These are phyloP conservation scores for Monosporascus sp. DNA, from an alignment of 2,329 filamentous ascomycete genomes.

Conservation along the genomic window DNA sequence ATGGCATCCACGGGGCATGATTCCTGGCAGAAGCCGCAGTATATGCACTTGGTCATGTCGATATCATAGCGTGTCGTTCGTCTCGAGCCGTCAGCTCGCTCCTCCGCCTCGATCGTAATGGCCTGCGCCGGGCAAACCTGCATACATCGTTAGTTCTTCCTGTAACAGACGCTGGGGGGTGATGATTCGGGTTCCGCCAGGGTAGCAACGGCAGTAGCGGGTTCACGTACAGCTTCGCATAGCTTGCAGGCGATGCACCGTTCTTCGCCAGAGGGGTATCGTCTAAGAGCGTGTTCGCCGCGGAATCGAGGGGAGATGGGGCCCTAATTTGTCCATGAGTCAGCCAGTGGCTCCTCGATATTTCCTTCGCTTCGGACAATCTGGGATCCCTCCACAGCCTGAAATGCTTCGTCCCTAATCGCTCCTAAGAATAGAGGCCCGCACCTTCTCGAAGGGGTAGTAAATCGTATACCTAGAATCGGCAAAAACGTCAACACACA, in stretches of 20 bases:
- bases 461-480: conserved; percentile 82
- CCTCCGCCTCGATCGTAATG: conserved; percentile 98
- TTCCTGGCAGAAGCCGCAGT: conserved; percentile 99
- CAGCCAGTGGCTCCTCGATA: conserved; percentile 6
- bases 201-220: no score
- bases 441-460: conserved; percentile 92
- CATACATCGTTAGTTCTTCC: conserved; percentile 3
- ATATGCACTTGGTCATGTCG: conserved; percentile 99
- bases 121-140: conserved; percentile 93
- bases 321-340: conserved; percentile 44
- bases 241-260: conserved; percentile 99
- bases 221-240: conserved; percentile 69
- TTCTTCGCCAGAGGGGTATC: conserved; percentile 96
- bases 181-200: no score
- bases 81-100: conserved; percentile 91
- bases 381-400: conserved; percentile 4
- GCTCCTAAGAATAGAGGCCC: not conserved
- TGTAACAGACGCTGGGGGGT: not conserved
- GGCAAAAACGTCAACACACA: conserved; percentile 5
- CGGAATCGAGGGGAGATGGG: conserved; percentile 97
- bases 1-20: conserved; percentile 96
- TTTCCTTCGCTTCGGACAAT: not conserved
- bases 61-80: conserved; percentile 98
- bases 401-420: conserved; percentile 8
- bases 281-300: conserved; percentile 91